These are phyloP conservation scores for Hippophae gyantsensis DNA, from an alignment of 306 rosid genomes.

Conservation along the genomic window DNA sequence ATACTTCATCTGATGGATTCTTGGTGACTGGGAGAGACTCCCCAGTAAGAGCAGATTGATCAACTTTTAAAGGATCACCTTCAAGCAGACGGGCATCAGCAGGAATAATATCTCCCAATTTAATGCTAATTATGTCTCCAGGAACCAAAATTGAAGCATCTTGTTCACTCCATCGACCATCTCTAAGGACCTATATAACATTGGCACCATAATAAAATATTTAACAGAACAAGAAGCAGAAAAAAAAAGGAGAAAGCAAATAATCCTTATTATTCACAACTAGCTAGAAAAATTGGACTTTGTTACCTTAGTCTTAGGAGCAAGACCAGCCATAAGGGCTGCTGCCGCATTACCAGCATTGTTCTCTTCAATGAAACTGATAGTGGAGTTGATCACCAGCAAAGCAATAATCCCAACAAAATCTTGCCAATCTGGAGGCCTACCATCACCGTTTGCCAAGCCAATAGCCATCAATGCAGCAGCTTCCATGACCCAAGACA, in stretches of 20 bases:
- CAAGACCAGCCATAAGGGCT: slow-evolving; percentile 99
- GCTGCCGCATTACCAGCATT: slow-evolving; percentile 99
- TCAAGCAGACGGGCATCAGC: slow-evolving; percentile 99
- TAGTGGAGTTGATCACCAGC: slow-evolving; percentile 76
- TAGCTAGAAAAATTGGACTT: slow-evolving; percentile 3
- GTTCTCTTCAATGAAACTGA: slow-evolving; percentile 90
- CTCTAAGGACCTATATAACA: slow-evolving; percentile 70
- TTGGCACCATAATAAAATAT: slow-evolving; percentile 11
- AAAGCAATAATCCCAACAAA: slow-evolving; percentile 75
- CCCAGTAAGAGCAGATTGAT: slow-evolving; percentile 95
- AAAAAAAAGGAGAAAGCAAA: neutral
- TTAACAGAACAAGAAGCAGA: neutral
- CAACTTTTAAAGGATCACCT: slow-evolving; percentile 92
- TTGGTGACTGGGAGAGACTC: slow-evolving; percentile 95
- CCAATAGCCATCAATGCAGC: slow-evolving; percentile 97
- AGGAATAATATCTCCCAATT: slow-evolving; percentile 89
- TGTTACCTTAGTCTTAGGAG: slow-evolving; percentile 91
- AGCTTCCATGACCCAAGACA: slow-evolving; percentile 99
- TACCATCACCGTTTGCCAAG: slow-evolving; percentile 79
- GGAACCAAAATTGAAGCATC: slow-evolving; percentile 97
- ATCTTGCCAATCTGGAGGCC: slow-evolving; percentile 97
- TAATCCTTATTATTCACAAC: neutral
- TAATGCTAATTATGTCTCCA: slow-evolving; percentile 92
- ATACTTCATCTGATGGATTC: slow-evolving; percentile 85
- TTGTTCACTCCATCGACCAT: slow-evolving; percentile 86